Percentiles rank a stretch among this genome's conserved stretches.
phyloP scores from a whole-genome alignment of 257 asterid species.

The Penstemon davidsonii region DNA sequence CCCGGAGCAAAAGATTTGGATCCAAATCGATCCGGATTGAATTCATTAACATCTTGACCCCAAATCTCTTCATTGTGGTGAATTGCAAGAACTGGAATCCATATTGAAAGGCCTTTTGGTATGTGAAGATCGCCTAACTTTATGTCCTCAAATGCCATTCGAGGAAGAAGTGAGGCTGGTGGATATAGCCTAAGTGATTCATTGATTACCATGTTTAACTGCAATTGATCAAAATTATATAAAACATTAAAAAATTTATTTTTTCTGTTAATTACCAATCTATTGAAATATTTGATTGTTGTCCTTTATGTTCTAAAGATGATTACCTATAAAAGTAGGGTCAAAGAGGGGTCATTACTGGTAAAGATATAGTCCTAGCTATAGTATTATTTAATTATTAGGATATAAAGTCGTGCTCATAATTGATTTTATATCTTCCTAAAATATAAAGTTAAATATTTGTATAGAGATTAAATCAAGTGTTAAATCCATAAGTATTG shows the following conservation, averaged over 20 bases:
- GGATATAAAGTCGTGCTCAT: neutral
- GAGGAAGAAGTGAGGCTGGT: constrained; percentile 79
- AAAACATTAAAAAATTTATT: too few species aligned
- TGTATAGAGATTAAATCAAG: constrained; percentile 6
- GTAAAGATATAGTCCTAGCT: too few species aligned
- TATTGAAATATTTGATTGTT: too few species aligned
- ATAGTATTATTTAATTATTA: too few species aligned
- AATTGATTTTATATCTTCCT: constrained; percentile 2
- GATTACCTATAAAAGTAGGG: too few species aligned
- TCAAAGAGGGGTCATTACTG: neutral
- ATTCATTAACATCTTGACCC: constrained; percentile 87
- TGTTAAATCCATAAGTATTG: neutral
- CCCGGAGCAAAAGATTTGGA: constrained; percentile 49
- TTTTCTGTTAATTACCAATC: too few species aligned
- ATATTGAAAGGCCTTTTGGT: constrained; percentile 85
- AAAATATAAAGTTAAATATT: neutral
- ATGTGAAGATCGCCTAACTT: constrained; percentile 72
- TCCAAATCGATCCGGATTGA: constrained; percentile 69
- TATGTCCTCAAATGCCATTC: constrained; percentile 94
- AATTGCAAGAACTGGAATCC: constrained; percentile 91
- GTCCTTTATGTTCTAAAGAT: too few species aligned
- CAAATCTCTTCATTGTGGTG: constrained; percentile 79
- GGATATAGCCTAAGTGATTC: constrained; percentile 86
- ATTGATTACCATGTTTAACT: constrained; percentile 85
- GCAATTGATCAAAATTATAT: constrained; percentile 14